A percentile compares a stretch with the other conserved stretches of the same genome.
Conservation (phyloP, 1,139 yeast genomes). For the Debaryomyces sp. region DNA sequence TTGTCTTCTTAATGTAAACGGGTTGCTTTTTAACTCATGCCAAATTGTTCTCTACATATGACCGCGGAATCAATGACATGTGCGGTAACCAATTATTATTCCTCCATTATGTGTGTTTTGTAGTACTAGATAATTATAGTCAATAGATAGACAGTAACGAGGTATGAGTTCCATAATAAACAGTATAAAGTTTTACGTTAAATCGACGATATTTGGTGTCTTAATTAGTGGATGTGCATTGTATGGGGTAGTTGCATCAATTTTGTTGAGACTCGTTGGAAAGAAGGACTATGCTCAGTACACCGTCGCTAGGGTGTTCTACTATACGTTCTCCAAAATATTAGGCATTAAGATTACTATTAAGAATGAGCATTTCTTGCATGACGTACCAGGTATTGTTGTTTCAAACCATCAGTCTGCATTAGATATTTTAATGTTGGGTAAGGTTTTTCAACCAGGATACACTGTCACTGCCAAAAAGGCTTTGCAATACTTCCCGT, state of each 20-base stretch:
- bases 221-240: constrained; percentile 63
- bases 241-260: constrained; percentile 78
- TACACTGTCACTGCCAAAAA: constrained; percentile 93
- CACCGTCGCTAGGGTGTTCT: constrained; percentile 85
- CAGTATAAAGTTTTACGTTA: constrained; percentile 52
- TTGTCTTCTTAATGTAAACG: constrained; percentile 1
- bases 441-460: constrained; percentile 81
- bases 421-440: constrained; percentile 78
- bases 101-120: neutral
- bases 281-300: constrained; percentile 84
- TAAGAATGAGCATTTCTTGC: constrained; percentile 53
- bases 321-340: constrained; percentile 56
- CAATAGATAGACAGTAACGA: neutral
- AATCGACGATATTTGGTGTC: constrained; percentile 55
- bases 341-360: constrained; percentile 73
- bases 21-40: neutral
- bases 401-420: constrained; percentile 93
- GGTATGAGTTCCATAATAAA: constrained; percentile 17
- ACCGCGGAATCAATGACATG: neutral
- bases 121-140: neutral
- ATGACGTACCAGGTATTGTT: constrained; percentile 78
- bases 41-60: neutral
- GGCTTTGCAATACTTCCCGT: constrained; percentile 82
- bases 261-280: constrained; percentile 66
- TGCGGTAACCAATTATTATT: neutral